phyloP scores from a whole-genome alignment of 345 rosid genomes.

The Noccaea bulbosa region DNA sequence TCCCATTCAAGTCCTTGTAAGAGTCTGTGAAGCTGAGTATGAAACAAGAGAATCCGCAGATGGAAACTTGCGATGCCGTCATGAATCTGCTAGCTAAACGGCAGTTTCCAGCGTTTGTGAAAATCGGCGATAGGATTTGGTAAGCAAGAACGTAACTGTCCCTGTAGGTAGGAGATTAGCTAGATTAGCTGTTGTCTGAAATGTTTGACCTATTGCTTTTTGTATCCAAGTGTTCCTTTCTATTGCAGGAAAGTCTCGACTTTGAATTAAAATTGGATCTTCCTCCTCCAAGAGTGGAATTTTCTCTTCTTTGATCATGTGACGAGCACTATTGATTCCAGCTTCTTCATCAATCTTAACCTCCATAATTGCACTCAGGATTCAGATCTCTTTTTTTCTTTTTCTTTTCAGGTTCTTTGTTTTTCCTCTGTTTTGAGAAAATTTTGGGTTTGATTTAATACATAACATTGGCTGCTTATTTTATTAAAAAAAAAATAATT shows the following conservation, averaged over 20 bases:
- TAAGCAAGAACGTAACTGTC: slow-evolving; percentile 80
- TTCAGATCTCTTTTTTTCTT: slow-evolving; percentile 16
- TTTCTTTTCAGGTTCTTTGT: neutral
- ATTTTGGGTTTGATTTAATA: too few species aligned
- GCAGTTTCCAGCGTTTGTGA: slow-evolving; percentile 74
- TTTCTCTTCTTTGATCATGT: slow-evolving; percentile 16
- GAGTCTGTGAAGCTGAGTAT: slow-evolving; percentile 77
- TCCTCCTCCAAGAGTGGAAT: slow-evolving; percentile 37
- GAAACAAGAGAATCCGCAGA: slow-evolving; percentile 77
- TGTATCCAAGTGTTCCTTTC: slow-evolving; percentile 58
- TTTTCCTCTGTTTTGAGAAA: slow-evolving; percentile 17
- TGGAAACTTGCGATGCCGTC: slow-evolving; percentile 57
- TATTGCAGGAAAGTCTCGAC: slow-evolving; percentile 41
- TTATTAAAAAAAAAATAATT: neutral
- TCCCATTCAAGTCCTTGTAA: slow-evolving; percentile 67
- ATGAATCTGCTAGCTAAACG: slow-evolving; percentile 56
- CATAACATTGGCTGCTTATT: slow-evolving; percentile 14
- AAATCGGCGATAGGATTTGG: slow-evolving; percentile 75
- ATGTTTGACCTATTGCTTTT: slow-evolving; percentile 75
- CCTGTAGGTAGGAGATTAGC: slow-evolving; percentile 92
- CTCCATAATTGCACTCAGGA: slow-evolving; percentile 33
- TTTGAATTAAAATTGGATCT: too few species aligned
- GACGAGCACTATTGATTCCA: slow-evolving; percentile 1
- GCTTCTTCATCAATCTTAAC: slow-evolving; percentile 40
- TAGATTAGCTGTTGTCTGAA: slow-evolving; percentile 77